Evolutionary conservation across 305 asterid species (phyloP), one percentile per base, ranked within the genome.

Genomic region (Fraxinus albicans): DNA sequence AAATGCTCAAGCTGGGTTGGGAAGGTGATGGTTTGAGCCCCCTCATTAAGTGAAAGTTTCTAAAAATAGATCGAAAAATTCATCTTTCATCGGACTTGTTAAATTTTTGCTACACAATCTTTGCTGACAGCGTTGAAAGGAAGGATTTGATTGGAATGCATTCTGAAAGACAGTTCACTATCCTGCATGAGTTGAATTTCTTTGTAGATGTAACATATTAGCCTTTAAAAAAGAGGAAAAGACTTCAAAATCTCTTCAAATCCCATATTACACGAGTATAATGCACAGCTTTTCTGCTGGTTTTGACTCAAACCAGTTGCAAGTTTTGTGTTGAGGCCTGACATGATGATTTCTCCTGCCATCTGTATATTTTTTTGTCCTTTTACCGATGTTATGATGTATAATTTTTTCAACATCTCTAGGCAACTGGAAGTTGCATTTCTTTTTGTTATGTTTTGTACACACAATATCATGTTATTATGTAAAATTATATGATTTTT

Each of bases 1-100:
- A 94, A 34, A 93, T 96, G 99, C 97, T 94, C 78, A 94, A 93
- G 88, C 93, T 96, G 83, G 98, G 98, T 35, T 96, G 99, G 98
- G 98, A 93, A 89, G 98, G 99, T 81, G 97, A 94, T 80, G 99
- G 99, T 38, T 87, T 95, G 81, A 88, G 91, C 86, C 98, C 97
- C 73, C 92, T 93, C 75, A 91, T 94, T 21, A 89, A 92, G 91
- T 94, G 89, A 86, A 77, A 34, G 50, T 47, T 70, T 21, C 40
- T 4, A 1, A 2, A 25, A 27, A 69, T 69, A 1, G 76, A 69
- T 27, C 21, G 21, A 17, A 50, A 47, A 29, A 9, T 12, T 69
- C 19, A 13, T 29, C 36, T 69, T 69, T 69, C 40, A 0, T 25
- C 17, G 19, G 60, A 15, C 60, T 12, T 50, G 60, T 50, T 15